Base-by-base conservation (phyloP, 1,284 basidiomycete species). In the Boletus hoseneyae region DNA sequence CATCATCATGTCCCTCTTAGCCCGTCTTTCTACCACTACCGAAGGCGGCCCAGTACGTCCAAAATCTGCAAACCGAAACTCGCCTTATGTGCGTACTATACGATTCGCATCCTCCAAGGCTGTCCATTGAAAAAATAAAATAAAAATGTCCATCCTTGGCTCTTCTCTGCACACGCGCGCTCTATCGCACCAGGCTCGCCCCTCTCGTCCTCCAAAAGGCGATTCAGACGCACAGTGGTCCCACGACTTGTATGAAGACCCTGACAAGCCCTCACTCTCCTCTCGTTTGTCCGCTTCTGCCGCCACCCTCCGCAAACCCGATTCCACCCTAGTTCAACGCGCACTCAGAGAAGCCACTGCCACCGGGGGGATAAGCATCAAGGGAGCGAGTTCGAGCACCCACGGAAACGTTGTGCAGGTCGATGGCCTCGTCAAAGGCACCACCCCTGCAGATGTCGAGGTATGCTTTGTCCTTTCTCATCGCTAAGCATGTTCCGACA, bases 361-460 rank as follows among this genome's bases (percentile, higher is more conserved):
- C 41, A 47, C 70, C 57, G 52, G 68, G 57, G 53, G 70, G 38
- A 63, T 90, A 27, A 77, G 74, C 16, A 92, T 93, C 66, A 87
- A 87, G 66, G 90, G 90, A 9, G 88, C 88, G 10, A 75, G 81
- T 51, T 66, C 62, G 2, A 57, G 68, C n/a, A 50, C 73, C 16
- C 68, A 70, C 19, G 80, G 81, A 11, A 88, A 87, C 52, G 83
- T 89, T 44, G 83, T 93, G 0, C 81, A 91, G 59, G 84, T 93
- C 13, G 74, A 80, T 9, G 87, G 87, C 7, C 70, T 93, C 25
- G 87, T 86, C 6, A 70, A 69, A 16, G 91, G 90, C 6, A 93
- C 90, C 25, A 91, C 87, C 3, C 76, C 87, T 19, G 90, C 87
- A 30, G 90, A 93, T 62, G 91, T 93, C 47, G 80, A 83, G 61